Evolutionary conservation across 2,329 filamentous ascomycete species (phyloP).

Genomic region (Cytospora schulzeri): DNA sequence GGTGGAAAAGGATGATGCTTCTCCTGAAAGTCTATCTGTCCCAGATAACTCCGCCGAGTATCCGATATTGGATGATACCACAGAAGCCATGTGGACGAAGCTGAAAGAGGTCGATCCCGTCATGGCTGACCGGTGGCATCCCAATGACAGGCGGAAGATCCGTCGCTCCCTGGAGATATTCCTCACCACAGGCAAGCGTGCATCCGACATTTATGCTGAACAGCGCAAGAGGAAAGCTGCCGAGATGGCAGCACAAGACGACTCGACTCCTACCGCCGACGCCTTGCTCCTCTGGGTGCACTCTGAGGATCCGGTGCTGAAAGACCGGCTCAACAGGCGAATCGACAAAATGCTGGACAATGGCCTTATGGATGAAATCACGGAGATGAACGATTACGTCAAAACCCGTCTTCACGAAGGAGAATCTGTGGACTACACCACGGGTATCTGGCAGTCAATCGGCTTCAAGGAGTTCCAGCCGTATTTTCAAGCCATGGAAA

Average conservation of each 20-base stretch:
- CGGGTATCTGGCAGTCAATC: conserved; percentile 95
- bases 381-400: conserved; percentile 47
- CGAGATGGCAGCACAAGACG: conserved; percentile 28
- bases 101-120: conserved; percentile 80
- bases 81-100: conserved; percentile 71
- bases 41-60: conserved; percentile 48
- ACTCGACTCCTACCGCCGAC: conserved; percentile 34
- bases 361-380: conserved; percentile 54
- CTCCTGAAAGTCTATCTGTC: not conserved
- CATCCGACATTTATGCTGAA: conserved; percentile 84
- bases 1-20: conserved; percentile 42
- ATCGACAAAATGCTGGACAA: conserved; percentile 80
- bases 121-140: conserved; percentile 93
- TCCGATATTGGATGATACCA: conserved; percentile 72
- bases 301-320: conserved; percentile 68
- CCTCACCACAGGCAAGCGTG: conserved; percentile 75
- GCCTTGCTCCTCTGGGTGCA: conserved; percentile 87
- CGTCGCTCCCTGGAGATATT: conserved; percentile 87
- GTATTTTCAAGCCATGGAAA: conserved; percentile 59
- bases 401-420: conserved; percentile 45
- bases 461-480: conserved; percentile 89
- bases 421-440: conserved; percentile 66
- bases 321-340: conserved; percentile 70
- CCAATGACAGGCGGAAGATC: conserved; percentile 89
- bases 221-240: conserved; percentile 56